phyloP scores from a whole-genome alignment of 306 rosid genomes.

The Inga oerstediana region DNA sequence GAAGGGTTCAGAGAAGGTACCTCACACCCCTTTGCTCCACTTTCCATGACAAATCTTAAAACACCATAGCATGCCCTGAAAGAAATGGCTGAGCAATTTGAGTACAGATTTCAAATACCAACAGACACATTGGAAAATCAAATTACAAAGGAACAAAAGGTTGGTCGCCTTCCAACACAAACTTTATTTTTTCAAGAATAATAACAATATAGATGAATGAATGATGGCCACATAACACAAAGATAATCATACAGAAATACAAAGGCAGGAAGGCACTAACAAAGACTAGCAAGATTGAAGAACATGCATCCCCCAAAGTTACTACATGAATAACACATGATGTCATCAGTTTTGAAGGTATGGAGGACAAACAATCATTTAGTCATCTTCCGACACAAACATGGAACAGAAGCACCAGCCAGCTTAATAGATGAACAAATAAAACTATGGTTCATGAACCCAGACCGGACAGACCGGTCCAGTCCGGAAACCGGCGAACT shows the following conservation, averaged over 20 bases:
- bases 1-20: slow-evolving; percentile 23
- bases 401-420: slow-evolving; percentile 38
- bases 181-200: neutral
- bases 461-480: too few relatives aligned
- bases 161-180: neutral
- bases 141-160: neutral
- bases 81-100: neutral
- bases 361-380: slow-evolving; percentile 32
- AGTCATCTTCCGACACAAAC: slow-evolving; percentile 84
- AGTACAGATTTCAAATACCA: neutral
- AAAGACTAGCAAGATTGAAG: neutral
- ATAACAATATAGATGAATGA: neutral
- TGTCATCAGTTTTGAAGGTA: slow-evolving; percentile 25
- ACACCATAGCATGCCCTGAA: slow-evolving; percentile 74
- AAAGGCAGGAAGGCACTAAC: neutral
- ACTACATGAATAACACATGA: slow-evolving; percentile 21
- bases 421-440: slow-evolving; percentile 61
- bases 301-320: slow-evolving; percentile 27
- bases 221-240: too few relatives aligned
- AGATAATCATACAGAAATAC: neutral
- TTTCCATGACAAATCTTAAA: slow-evolving; percentile 64
- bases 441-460: too few relatives aligned
- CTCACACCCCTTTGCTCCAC: slow-evolving; percentile 66
- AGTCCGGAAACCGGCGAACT: too few relatives aligned
- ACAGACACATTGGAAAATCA: neutral